phyloP scores from a whole-genome alignment of 352 stramenopile species.

The Aphanomyces stellatus region DNA sequence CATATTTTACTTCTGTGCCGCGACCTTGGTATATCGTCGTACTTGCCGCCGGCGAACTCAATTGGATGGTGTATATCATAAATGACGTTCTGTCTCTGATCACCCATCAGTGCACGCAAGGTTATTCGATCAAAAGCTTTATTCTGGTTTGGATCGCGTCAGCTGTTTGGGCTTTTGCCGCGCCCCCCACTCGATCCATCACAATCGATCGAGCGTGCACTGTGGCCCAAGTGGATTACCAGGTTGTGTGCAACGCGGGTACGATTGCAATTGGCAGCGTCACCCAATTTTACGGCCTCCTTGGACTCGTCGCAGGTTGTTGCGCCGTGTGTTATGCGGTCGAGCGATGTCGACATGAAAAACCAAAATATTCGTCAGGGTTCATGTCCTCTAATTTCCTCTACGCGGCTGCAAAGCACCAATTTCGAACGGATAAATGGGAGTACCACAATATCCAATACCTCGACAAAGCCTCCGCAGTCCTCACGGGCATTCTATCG shows the following conservation, averaged over 20 bases:
- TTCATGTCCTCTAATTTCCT: background rate
- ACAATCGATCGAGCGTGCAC: background rate
- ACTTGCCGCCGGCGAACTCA: background rate
- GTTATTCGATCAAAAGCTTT: background rate
- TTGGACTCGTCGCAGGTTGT: background rate
- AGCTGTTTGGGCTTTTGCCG: background rate
- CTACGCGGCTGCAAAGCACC: conserved; percentile 1
- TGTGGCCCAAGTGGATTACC: conserved; percentile 1
- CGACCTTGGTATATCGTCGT: background rate
- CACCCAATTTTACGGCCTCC: background rate
- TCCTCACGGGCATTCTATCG: background rate
- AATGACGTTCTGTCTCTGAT: background rate
- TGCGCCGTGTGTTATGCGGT: background rate
- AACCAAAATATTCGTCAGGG: background rate
- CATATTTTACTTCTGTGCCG: background rate
- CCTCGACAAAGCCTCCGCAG: background rate
- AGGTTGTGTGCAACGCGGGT: background rate
- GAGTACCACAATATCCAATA: background rate
- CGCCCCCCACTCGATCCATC: background rate
- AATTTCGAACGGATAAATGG: background rate
- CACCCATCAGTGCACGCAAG: background rate
- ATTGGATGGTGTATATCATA: background rate
- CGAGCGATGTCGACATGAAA: background rate
- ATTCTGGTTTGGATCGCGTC: background rate
- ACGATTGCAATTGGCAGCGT: background rate